Evolutionary conservation across 2,329 filamentous ascomycete genomes (phyloP).

Genomic region (Claviceps quebecensis): DNA sequence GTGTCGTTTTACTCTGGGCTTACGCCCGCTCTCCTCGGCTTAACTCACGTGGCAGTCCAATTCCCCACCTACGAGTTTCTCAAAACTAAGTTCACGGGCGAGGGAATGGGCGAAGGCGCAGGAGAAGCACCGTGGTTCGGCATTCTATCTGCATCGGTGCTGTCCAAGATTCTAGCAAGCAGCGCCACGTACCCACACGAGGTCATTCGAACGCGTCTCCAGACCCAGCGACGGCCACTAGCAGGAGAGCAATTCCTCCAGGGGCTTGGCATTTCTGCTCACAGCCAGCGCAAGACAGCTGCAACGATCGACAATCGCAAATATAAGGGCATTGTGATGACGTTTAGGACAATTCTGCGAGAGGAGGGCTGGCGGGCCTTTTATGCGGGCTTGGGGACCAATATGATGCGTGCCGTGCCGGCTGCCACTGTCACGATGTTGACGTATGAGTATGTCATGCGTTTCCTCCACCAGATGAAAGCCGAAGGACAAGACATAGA

Average conservation of each 20-base stretch:
- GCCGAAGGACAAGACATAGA: constrained; percentile 23
- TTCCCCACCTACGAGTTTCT: constrained; percentile 93
- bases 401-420: constrained; percentile 90
- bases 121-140: constrained; percentile 58
- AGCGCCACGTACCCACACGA: constrained; percentile 96
- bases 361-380: constrained; percentile 96
- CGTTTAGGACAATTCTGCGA: constrained; percentile 67
- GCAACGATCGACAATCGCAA: constrained; percentile 25
- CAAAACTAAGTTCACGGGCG: constrained; percentile 79
- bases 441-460: constrained; percentile 74
- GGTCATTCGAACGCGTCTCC: constrained; percentile 81
- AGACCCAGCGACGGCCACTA: constrained; percentile 73
- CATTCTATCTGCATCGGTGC: constrained; percentile 73
- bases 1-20: constrained; percentile 90
- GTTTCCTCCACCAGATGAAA: constrained; percentile 31
- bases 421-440: constrained; percentile 95
- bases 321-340: constrained; percentile 70
- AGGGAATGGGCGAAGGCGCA: constrained; percentile 61
- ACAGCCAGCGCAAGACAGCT: constrained; percentile 13
- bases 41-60: constrained; percentile 92
- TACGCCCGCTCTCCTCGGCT: constrained; percentile 76
- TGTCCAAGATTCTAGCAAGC: constrained; percentile 90
- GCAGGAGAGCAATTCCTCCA: constrained; percentile 39
- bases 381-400: constrained; percentile 93
- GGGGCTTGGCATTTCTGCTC: constrained; percentile 30